Base-by-base conservation (phyloP, 1,139 yeast species). In the Blastobotrys buckinghamii region DNA sequence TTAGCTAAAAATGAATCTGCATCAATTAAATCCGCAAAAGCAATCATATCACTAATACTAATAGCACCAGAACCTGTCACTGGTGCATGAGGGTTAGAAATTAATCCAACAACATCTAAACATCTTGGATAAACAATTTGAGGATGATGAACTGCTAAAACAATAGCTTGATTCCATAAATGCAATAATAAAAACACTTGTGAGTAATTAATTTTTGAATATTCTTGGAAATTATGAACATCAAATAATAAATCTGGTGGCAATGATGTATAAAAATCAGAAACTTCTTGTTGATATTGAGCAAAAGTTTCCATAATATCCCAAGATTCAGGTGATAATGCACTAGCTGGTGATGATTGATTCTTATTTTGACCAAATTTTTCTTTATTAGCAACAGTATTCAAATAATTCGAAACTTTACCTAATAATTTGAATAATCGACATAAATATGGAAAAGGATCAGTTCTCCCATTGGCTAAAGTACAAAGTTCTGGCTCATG, bases 401-500 rank as follows among this genome's bases (percentile, higher is more conserved):
- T 60, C 32, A 60, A 50, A 24, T 58, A 53, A 51, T 61, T 59
- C 6, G 64, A 58, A 1, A 61, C 63, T 37, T 51, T 53, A 9
- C 65, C 64, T 24, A 61, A 48, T 1, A 61, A 51, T 2, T 58
- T 47, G 36, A 61, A 39, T 42, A 61, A 51, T 37, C 54, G 50
- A 48, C 65, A 61, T 10, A 61, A 49, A 35, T 57, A 59, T 2
- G 64, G 62, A 45, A 61, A 61, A 16, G 64, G 64, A 39, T 60
- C 63, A 4, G 62, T 48, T 8, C 60, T 49, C 10, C 52, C 54
- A 26, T 45, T 48, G 15, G 39, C 32, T 15, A 38, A 34, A 33
- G 45, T 33, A 16, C 49, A 42, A 17, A 37, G 3, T 6, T 54
- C 57, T 8, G 58, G 56, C 13, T 50, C 47, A 42, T 56, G 52